Evolutionary conservation across 208 protist species (phyloP).

Genomic region (Naegleria gruberi): DNA sequence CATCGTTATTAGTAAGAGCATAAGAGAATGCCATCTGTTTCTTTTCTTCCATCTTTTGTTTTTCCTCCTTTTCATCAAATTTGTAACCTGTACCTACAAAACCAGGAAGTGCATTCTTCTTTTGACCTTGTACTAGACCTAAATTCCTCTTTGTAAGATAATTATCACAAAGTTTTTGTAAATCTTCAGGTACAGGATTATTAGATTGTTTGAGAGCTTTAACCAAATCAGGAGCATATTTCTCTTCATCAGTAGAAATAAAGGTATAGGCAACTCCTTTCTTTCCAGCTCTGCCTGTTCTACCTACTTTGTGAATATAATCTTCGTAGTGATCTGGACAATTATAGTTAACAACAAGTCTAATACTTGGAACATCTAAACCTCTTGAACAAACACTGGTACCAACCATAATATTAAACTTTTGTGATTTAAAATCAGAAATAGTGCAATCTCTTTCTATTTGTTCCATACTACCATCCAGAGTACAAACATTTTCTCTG

Average conservation of each 20-base stretch:
- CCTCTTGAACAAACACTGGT: slow-evolving; percentile 67
- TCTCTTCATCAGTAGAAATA: neutral
- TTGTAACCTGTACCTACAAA: neutral
- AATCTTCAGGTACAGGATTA: neutral
- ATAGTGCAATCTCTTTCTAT: slow-evolving; percentile 74
- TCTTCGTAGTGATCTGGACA: slow-evolving; percentile 57
- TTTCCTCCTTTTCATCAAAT: neutral
- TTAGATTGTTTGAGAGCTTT: slow-evolving; percentile 19
- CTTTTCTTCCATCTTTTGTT: neutral
- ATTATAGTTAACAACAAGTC: slow-evolving; percentile 70
- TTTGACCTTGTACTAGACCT: neutral
- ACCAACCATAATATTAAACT: slow-evolving; percentile 73
- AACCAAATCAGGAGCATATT: neutral
- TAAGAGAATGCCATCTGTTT: neutral
- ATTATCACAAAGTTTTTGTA: neutral
- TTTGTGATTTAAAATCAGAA: slow-evolving; percentile 62
- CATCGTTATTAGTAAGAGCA: neutral
- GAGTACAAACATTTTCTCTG: slow-evolving; percentile 56
- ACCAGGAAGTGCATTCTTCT: neutral
- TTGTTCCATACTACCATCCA: slow-evolving; percentile 79
- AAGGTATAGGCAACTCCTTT: slow-evolving; percentile 29
- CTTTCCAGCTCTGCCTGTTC: slow-evolving; percentile 62
- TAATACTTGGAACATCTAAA: slow-evolving; percentile 60
- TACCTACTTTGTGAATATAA: slow-evolving; percentile 74
- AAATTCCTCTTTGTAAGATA: neutral